A percentile compares a stretch with the other conserved stretches of the same genome.
Evolutionary conservation across 176 grass and related monocot genomes (phyloP).

Genomic region (Triticum aestivum): IWGSC_CS_RefSeq_v2.1 NC_057798.1:484559587-484560086

Average conservation of each 20-base stretch:
- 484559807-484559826: not conserved
- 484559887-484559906: slow-evolving; percentile 44
- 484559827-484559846: not conserved
- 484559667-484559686: not conserved
- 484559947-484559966: slow-evolving; percentile 81
- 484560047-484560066: not conserved
- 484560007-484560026: not conserved
- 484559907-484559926: slow-evolving; percentile 75
- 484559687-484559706: not conserved
- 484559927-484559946: slow-evolving; percentile 88
- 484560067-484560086: not conserved
- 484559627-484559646: not conserved
- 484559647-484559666: slow-evolving; percentile 3
- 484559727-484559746: not conserved
- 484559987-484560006: slow-evolving; percentile 59
- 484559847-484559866: not conserved
- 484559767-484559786: not conserved
- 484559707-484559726: not conserved
- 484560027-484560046: not conserved
- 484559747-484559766: slow-evolving; percentile 40
- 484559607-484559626: not conserved
- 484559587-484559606: not conserved
- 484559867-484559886: not conserved
- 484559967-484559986: slow-evolving; percentile 80
- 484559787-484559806: not conserved